These are phyloP conservation scores for Zostera marina DNA, from an alignment of 116 monocot genomes.

Conservation along the genomic window DNA sequence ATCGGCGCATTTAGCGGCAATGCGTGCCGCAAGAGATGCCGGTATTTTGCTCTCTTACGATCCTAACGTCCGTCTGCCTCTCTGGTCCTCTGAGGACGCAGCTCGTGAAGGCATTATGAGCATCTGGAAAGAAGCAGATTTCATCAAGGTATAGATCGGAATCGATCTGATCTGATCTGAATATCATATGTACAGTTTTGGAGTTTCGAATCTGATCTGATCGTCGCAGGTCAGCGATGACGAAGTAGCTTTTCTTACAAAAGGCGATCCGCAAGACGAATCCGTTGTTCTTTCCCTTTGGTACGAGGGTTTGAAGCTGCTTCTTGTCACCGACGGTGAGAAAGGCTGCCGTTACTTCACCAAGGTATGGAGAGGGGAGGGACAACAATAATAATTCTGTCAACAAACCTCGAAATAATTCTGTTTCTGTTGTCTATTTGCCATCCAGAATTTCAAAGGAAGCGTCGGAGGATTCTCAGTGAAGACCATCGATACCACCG, in stretches of 20 bases:
- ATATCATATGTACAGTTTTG: too few relatives aligned
- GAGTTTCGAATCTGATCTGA: too few relatives aligned
- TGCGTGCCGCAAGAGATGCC: slow-evolving; percentile 48
- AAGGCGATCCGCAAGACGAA: slow-evolving; percentile 45
- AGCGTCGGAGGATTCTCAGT: slow-evolving; percentile 51
- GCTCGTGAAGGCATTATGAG: slow-evolving; percentile 54
- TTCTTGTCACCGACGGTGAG: slow-evolving; percentile 64
- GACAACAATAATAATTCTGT: too few relatives aligned
- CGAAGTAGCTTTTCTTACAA: slow-evolving; percentile 61
- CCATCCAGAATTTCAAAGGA: slow-evolving; percentile 45
- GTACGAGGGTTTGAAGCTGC: slow-evolving; percentile 48
- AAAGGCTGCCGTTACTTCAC: slow-evolving; percentile 77
- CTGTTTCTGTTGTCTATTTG: background rate
- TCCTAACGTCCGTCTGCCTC: slow-evolving; percentile 61
- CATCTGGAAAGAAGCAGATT: slow-evolving; percentile 71
- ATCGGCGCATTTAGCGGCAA: slow-evolving; percentile 58
- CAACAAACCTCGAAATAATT: too few relatives aligned
- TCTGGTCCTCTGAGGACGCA: slow-evolving; percentile 61
- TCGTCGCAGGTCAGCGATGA: slow-evolving; percentile 52
- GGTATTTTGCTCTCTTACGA: slow-evolving; percentile 60
- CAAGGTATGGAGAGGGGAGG: slow-evolving; percentile 43
- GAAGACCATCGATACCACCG: slow-evolving; percentile 80
- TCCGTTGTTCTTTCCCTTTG: slow-evolving; percentile 36
- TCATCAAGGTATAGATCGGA: slow-evolving; percentile 41
- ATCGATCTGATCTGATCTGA: too few relatives aligned